Base-by-base conservation (phyloP, 2,329 filamentous ascomycete genomes). In the Penicillium hordei region DNA sequence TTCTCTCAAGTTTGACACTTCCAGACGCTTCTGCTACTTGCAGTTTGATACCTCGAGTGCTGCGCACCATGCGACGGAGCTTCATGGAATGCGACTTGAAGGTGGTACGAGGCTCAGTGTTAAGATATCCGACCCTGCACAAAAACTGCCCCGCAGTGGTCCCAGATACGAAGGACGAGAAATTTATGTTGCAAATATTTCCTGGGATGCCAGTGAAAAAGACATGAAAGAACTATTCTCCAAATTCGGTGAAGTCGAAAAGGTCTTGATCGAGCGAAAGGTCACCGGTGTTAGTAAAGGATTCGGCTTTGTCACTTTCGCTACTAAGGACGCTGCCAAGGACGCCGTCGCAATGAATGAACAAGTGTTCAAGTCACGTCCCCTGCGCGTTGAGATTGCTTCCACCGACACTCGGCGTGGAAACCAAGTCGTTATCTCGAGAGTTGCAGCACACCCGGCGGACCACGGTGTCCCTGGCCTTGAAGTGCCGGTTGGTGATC, bases 11-110 rank as follows among this genome's bases (percentile, higher is more conserved):
- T 92, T 84, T 74, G 93, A 97, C 68, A 88, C 89, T 1, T 88
- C 90, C 66, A 90, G 94, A 33, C 89, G 94, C 25, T 99, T 99
- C 78, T 97, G 93, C 78, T 99, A 99, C 73, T 82, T 97, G 7
- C 91, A 95, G n/a, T 97, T 97, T 72, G 83, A 86, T 48, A 85
- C 86, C 33, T 75, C 83, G 3, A 81, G 82, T n/a, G 83, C 85
- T 52, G 90, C 92, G 0, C 81, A 85, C 39, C 85, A 84, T 48
- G 93, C 93, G 1, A 88, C 87, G 0, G 78, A 85, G 58, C 83
- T 96, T 48, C 83, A 97, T 68, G 89, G 89, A 27, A 87, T 82
- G 56, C 72, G 86, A 23, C 75, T 96, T 0, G 89, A 88, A 25
- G 86, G 85, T 27, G 83, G 84, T 29, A 87, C 87, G 65, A 86